These are phyloP conservation scores for Coemansia sp. DNA, from an alignment of 192 early-diverging fungal genomes.

Conservation along the genomic window DNA sequence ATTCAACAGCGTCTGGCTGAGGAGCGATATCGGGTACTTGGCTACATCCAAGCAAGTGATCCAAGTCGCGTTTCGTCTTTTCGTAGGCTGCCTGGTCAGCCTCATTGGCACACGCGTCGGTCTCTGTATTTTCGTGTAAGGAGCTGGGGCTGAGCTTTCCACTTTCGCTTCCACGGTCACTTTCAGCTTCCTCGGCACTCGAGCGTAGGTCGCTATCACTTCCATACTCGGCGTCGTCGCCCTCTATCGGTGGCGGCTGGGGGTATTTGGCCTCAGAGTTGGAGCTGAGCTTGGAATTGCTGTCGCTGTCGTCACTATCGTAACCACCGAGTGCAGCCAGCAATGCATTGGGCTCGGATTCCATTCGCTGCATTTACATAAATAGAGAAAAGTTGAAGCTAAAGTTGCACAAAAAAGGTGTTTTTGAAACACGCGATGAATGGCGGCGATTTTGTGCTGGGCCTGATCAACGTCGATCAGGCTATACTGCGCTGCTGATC, in stretches of 20 bases:
- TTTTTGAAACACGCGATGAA: background rate
- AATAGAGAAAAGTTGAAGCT: background rate
- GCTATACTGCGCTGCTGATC: background rate
- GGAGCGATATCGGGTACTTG: conserved; percentile 16
- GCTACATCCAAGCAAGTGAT: conserved; percentile 38
- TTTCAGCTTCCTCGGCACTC: background rate
- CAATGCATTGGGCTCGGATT: conserved; percentile 25
- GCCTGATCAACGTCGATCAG: background rate
- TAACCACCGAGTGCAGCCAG: conserved; percentile 41
- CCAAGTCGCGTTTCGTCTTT: conserved; percentile 20
- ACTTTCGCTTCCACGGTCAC: background rate
- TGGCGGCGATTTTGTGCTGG: background rate
- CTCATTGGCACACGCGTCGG: background rate
- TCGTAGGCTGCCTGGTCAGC: conserved; percentile 7
- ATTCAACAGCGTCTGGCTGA: conserved; percentile 22
- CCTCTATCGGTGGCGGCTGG: background rate
- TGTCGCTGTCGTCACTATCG: conserved; percentile 32
- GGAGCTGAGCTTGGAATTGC: conserved; percentile 2
- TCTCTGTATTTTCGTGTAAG: background rate
- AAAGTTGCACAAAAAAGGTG: background rate
- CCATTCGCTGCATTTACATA: conserved; percentile 16
- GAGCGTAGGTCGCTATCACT: background rate
- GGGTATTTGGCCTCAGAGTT: background rate
- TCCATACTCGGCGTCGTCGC: background rate
- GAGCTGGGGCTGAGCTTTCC: background rate